phyloP scores from a whole-genome alignment of 2,329 filamentous ascomycete genomes.

The Diplodia sapinea region DNA sequence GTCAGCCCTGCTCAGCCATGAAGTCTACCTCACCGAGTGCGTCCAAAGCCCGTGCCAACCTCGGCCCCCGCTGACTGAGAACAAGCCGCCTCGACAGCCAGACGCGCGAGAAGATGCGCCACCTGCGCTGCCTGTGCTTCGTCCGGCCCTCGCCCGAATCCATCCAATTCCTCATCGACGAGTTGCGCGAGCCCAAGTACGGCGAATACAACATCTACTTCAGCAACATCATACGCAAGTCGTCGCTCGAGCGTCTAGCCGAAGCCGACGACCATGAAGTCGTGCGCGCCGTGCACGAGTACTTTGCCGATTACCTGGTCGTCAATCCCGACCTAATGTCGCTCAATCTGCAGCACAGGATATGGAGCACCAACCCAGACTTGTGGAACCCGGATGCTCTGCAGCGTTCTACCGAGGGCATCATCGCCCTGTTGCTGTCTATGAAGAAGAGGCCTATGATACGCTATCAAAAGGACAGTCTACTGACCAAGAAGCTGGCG shows the following conservation, averaged over 20 bases:
- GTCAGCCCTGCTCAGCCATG: constrained; percentile 90
- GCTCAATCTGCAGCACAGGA: constrained; percentile 72
- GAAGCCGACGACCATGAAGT: constrained; percentile 98
- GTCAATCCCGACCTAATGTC: constrained; percentile 94
- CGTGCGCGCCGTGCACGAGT: constrained; percentile 90
- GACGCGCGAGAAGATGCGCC: constrained; percentile 94
- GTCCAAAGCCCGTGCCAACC: constrained; percentile 31
- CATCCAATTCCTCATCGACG: constrained; percentile 91
- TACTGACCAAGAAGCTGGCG: constrained; percentile 88
- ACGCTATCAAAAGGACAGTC: constrained; percentile 88
- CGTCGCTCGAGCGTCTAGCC: constrained; percentile 87
- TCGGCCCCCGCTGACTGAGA: constrained; percentile 37
- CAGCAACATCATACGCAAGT: constrained; percentile 97
- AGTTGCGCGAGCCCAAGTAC: constrained; percentile 94
- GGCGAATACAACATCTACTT: constrained; percentile 98
- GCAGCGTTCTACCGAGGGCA: constrained; percentile 83
- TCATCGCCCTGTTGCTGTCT: constrained; percentile 81
- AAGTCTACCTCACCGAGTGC: constrained; percentile 93
- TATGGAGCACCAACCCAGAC: constrained; percentile 84
- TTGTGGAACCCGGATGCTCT: constrained; percentile 89
- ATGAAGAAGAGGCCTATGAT: constrained; percentile 97
- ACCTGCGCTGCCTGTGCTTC: constrained; percentile 91
- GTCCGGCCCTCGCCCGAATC: constrained; percentile 90
- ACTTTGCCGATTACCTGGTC: constrained; percentile 94
- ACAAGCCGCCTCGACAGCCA: constrained; percentile 81